These are phyloP conservation scores for Trypanosoma melophagium DNA, from an alignment of 208 protist species.

Conservation along the genomic window DNA sequence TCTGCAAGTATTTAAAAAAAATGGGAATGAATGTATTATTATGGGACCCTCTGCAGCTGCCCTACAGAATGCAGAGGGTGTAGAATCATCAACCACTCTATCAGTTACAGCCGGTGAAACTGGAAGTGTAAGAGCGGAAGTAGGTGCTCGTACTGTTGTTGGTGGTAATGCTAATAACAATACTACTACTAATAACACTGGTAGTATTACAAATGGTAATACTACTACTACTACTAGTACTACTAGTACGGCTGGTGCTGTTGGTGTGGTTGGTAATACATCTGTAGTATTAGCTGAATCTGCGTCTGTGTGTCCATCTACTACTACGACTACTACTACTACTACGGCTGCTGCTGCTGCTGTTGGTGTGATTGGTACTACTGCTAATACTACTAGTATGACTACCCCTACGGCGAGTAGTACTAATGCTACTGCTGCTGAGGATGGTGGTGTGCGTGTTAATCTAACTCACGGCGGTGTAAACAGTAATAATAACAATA, in stretches of 20 bases:
- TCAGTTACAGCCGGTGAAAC: neutral
- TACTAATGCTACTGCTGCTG: slow-evolving; percentile 5
- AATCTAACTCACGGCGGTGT: neutral
- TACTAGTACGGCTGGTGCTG: neutral
- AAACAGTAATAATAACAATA: neutral
- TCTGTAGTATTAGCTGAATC: neutral
- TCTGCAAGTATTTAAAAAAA: slow-evolving; percentile 24
- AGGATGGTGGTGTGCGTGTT: neutral
- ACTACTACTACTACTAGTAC: neutral
- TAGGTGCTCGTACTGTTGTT: neutral
- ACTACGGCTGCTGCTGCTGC: slow-evolving; percentile 32
- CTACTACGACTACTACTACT: too few relatives aligned
- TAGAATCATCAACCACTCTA: slow-evolving; percentile 8
- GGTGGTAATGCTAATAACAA: slow-evolving; percentile 3
- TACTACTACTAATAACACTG: slow-evolving; percentile 1
- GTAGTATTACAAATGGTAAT: too few relatives aligned
- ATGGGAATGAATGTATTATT: slow-evolving; percentile 23
- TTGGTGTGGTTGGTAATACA: neutral
- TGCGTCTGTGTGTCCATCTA: too few relatives aligned
- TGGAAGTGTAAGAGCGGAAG: neutral
- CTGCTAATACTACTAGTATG: too few relatives aligned
- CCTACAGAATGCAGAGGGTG: slow-evolving; percentile 18
- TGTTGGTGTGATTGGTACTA: neutral
- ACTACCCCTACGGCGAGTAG: too few relatives aligned
- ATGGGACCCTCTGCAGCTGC: slow-evolving; percentile 10